Percentiles rank a stretch among this genome's conserved stretches.
Evolutionary conservation across 192 early-diverging fungal genomes (phyloP).

Genomic region (Lunasporangiospora selenospora): DNA sequence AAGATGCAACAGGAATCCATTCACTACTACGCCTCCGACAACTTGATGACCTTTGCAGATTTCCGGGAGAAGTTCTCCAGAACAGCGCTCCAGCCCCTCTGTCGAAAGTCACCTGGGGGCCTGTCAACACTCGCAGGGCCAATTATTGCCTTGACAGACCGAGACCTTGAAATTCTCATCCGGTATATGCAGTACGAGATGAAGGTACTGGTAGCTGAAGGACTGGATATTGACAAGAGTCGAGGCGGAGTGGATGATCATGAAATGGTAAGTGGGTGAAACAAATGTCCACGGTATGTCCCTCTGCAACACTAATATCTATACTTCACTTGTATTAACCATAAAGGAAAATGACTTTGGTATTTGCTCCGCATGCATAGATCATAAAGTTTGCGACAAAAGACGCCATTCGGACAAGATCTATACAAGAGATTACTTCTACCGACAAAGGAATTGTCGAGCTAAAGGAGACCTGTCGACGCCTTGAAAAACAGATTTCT

Average conservation of each 20-base stretch:
- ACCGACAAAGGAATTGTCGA: constrained; percentile 65
- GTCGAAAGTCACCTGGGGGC: constrained; percentile 7
- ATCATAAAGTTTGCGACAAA: constrained; percentile 45
- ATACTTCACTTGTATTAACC: too few species aligned
- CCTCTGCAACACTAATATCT: too few species aligned
- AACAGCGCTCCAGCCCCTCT: constrained; percentile 29
- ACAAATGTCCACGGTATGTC: too few species aligned
- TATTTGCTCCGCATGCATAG: constrained; percentile 1
- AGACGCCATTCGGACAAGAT: constrained; percentile 19
- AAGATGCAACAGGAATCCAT: constrained; percentile 36
- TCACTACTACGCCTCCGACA: constrained; percentile 23
- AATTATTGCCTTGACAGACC: constrained; percentile 26
- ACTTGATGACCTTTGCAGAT: constrained; percentile 46
- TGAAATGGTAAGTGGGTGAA: constrained; percentile 36
- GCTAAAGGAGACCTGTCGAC: constrained; percentile 57
- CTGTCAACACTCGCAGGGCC: neutral
- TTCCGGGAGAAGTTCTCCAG: constrained; percentile 43
- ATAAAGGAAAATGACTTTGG: too few species aligned
- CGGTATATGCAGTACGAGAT: constrained; percentile 40
- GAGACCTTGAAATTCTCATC: constrained; percentile 40
- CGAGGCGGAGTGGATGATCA: constrained; percentile 32
- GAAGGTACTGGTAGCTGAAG: constrained; percentile 26
- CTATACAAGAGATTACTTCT: constrained; percentile 53
- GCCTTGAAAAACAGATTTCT: constrained; percentile 61
- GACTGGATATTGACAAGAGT: constrained; percentile 10